Evolutionary conservation across 2,329 filamentous ascomycete genomes (phyloP).

Genomic region (Hyphodiscus sp.): DNA sequence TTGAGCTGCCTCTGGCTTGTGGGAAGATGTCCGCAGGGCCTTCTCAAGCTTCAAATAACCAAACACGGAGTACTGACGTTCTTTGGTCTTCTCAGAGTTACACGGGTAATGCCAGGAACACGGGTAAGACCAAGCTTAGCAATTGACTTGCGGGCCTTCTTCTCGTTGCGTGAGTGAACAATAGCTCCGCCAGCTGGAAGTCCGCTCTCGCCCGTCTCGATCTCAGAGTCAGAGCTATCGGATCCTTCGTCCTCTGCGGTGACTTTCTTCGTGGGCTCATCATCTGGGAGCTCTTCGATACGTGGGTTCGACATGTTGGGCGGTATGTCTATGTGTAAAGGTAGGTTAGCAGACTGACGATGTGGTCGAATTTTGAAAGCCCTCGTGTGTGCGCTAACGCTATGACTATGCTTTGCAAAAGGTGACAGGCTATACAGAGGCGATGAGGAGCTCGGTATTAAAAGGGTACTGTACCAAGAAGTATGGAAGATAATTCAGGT

Average conservation of each 20-base stretch:
- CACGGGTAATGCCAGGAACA: conserved; percentile 93
- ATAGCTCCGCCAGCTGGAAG: conserved; percentile 78
- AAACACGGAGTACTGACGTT: conserved; percentile 63
- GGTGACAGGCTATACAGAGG: neutral
- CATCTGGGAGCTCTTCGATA: conserved; percentile 95
- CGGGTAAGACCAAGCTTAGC: conserved; percentile 97
- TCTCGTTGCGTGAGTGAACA: conserved; percentile 98
- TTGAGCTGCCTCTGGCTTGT: neutral
- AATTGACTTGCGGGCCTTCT: conserved; percentile 99
- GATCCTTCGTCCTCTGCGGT: conserved; percentile 68
- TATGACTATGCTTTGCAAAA: neutral
- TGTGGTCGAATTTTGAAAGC: conserved; percentile 16
- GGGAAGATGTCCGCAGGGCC: neutral
- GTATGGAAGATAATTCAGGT: conserved; percentile 4
- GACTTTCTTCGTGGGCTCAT: conserved; percentile 75
- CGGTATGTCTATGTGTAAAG: conserved; percentile 27
- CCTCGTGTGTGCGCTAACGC: conserved; percentile 23
- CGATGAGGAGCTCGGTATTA: neutral
- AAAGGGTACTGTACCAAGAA: conserved; percentile 14
- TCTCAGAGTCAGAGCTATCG: conserved; percentile 66
- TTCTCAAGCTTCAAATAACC: neutral
- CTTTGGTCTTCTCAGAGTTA: conserved; percentile 96
- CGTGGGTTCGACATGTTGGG: conserved; percentile 90
- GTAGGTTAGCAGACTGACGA: conserved; percentile 20
- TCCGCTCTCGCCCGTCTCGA: conserved; percentile 59